A percentile compares a stretch with the other conserved stretches of the same genome.
phyloP scores from a whole-genome alignment of 257 asterid genomes.

The Eucommia ulmoides region DNA sequence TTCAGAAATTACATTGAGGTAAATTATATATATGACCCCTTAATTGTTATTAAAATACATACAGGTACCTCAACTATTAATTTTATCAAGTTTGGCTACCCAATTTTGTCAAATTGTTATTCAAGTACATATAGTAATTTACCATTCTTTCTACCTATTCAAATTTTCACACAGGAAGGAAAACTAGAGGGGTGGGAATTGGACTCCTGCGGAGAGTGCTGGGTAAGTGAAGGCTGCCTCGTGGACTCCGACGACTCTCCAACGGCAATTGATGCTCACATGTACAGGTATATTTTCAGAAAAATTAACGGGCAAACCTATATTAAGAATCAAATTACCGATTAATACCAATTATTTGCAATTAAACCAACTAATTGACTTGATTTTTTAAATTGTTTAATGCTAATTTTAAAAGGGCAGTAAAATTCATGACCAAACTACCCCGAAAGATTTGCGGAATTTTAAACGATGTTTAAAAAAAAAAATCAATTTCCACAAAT shows the following conservation, averaged over 20 bases:
- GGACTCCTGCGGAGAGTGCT: constrained; percentile 84
- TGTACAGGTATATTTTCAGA: constrained; percentile 80
- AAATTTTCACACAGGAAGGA: constrained; percentile 37
- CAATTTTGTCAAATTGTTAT: too few relatives aligned
- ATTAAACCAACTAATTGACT: not conserved
- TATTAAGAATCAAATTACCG: too few relatives aligned
- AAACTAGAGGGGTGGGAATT: constrained; percentile 67
- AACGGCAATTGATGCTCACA: constrained; percentile 68
- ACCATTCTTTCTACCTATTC: too few relatives aligned
- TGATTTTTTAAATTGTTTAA: not conserved
- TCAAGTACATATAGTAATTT: too few relatives aligned
- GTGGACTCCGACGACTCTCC: constrained; percentile 76
- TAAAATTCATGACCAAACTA: not conserved
- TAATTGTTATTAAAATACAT: too few relatives aligned
- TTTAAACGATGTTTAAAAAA: too few relatives aligned
- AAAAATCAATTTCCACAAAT: too few relatives aligned
- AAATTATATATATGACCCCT: too few relatives aligned
- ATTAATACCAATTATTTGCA: too few relatives aligned
- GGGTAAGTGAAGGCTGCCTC: constrained; percentile 95
- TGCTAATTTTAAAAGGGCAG: not conserved
- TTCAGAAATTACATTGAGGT: constrained; percentile 65
- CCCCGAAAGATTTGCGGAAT: not conserved
- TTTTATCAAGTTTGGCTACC: not conserved
- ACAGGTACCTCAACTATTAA: too few relatives aligned
- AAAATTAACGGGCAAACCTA: too few relatives aligned